Evolutionary conservation across 768 basidiomycete genomes (phyloP).

Genomic region (Trametes cinnabarina): DNA sequence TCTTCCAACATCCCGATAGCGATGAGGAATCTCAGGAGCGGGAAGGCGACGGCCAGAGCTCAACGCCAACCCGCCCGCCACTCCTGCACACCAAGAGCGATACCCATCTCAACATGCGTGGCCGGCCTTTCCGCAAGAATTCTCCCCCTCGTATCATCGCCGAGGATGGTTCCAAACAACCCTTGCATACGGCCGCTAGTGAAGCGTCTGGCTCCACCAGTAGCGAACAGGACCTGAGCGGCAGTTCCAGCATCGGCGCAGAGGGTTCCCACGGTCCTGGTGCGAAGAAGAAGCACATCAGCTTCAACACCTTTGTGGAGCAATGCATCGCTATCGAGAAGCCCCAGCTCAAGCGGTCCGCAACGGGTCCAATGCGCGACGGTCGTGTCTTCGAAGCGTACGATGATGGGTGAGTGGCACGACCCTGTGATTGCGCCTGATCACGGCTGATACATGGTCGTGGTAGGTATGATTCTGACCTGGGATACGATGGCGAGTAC

Average conservation of each 20-base stretch:
- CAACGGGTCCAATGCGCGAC: slow-evolving; percentile 16
- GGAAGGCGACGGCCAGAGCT: background rate
- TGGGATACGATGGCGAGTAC: slow-evolving; percentile 49
- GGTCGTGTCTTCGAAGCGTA: slow-evolving; percentile 33
- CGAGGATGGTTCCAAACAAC: slow-evolving; percentile 21
- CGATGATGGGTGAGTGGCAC: slow-evolving; percentile 61
- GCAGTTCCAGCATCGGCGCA: slow-evolving; percentile 26
- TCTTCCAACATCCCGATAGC: slow-evolving; percentile 20
- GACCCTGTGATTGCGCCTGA: background rate
- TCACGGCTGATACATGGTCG: background rate
- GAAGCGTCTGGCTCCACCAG: slow-evolving; percentile 30
- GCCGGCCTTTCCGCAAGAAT: slow-evolving; percentile 54
- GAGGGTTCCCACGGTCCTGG: slow-evolving; percentile 22
- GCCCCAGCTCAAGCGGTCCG: slow-evolving; percentile 42
- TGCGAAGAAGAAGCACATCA: slow-evolving; percentile 83
- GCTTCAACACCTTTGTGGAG: slow-evolving; percentile 97
- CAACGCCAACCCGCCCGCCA: slow-evolving; percentile 46
- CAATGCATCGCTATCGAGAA: slow-evolving; percentile 92
- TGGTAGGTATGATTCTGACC: slow-evolving; percentile 64
- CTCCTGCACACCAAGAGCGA: slow-evolving; percentile 87
- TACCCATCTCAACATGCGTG: slow-evolving; percentile 58
- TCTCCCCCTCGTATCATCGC: slow-evolving; percentile 67
- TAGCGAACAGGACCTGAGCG: slow-evolving; percentile 33
- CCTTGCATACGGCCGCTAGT: slow-evolving; percentile 18
- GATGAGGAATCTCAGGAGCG: slow-evolving; percentile 14